Evolutionary conservation across 2,329 filamentous ascomycete genomes (phyloP), one percentile per base, ranked within the genome.

Genomic region (Fusarium sp.): DNA sequence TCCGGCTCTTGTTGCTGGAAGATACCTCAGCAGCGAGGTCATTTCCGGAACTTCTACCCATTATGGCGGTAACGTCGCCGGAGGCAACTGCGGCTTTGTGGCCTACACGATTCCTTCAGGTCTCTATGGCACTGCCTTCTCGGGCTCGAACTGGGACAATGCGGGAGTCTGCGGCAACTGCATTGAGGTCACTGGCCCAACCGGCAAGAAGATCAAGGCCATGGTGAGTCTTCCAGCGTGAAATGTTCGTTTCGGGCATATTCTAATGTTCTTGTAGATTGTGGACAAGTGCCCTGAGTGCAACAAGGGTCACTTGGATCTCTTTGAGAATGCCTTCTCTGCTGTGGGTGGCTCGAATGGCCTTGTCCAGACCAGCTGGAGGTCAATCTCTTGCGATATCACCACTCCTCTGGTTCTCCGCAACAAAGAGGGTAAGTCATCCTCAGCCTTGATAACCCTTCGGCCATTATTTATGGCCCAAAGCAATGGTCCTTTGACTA

Each of bases 11-110:
- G 67, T 75, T 55, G 58, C 60, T 17, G 60, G 47, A 15, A 46
- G 55, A 34, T 60, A 62, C 22, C 70, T 75, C 26, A 59, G 55
- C 36, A 57, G 31, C 1, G 57, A 68, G 19, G 58, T 63, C 3
- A 45, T 42, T 13, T 53, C 66, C 13, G 74, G 74, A 21, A 65
- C 63, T 5, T 76, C 75, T 6, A 88, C 86, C 43, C 86, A 81
- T 73, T 88, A 88, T 72, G 83, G 84, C 28, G 86, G 87, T 22
- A 86, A 88, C 73, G 75, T 88, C 5, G 77, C 78, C 17, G 89
- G 89, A 39, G 90, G 90, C 56, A 84, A 82, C 52, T 92, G 90
- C 77, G 87, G 85, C 1, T 91, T 92, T 81, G 82, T 82, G 7
- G 85, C 83, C 49, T 91, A 91, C 79, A 88, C 83, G 2, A 80